phyloP scores from a whole-genome alignment of 352 stramenopile genomes.

The Globisporangium ultimum region DNA sequence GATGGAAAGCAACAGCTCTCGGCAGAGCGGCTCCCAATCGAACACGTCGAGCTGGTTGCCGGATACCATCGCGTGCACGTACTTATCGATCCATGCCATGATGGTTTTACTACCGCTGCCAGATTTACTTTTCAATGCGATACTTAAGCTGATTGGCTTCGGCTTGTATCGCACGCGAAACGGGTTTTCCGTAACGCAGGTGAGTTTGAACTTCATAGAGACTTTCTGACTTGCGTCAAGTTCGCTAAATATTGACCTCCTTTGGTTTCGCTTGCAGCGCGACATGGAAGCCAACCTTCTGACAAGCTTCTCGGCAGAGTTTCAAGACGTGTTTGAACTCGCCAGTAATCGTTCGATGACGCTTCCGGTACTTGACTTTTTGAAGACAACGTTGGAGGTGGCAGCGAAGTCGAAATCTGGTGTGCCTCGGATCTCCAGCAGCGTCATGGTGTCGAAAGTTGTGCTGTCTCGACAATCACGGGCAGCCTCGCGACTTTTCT shows the following conservation, averaged over 20 bases:
- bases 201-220: slow-evolving; percentile 11
- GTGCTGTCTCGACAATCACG: slow-evolving; percentile 36
- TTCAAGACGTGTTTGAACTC: slow-evolving; percentile 75
- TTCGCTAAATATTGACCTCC: neutral
- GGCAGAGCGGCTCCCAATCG: neutral
- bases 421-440: slow-evolving; percentile 32
- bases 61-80: slow-evolving; percentile 55
- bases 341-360: slow-evolving; percentile 35
- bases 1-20: slow-evolving; percentile 15
- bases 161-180: slow-evolving; percentile 30
- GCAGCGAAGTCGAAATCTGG: slow-evolving; percentile 13
- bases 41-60: slow-evolving; percentile 29
- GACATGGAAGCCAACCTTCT: slow-evolving; percentile 42
- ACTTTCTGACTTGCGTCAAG: too few species aligned
- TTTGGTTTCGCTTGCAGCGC: slow-evolving; percentile 13
- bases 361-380: slow-evolving; percentile 44
- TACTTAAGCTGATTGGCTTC: slow-evolving; percentile 59
- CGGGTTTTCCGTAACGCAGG: slow-evolving; percentile 41
- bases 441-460: slow-evolving; percentile 47
- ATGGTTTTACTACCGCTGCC: slow-evolving; percentile 75
- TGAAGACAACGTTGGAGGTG: slow-evolving; percentile 41
- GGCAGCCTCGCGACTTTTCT: slow-evolving; percentile 54
- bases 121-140: slow-evolving; percentile 64
- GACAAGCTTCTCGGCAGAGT: slow-evolving; percentile 65
- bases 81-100: slow-evolving; percentile 55